Evolutionary conservation across 2,329 filamentous ascomycete genomes (phyloP).

Genomic region (Cercospora sp.): DNA sequence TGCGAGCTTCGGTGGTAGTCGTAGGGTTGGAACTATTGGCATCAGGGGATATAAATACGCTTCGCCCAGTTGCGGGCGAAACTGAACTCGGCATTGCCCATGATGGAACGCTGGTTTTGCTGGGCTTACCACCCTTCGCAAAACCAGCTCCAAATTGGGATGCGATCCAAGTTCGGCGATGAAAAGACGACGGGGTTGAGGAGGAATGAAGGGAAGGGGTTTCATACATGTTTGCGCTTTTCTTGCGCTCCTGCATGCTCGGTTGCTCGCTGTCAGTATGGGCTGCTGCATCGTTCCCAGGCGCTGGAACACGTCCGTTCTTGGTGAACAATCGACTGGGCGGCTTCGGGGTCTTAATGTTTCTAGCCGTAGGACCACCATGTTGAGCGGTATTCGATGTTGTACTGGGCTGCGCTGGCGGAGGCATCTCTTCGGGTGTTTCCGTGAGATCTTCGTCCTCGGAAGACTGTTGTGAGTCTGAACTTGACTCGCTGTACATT

Average conservation of each 20-base stretch:
- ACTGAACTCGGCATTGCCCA: constrained; percentile 37
- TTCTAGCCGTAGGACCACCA: constrained; percentile 26
- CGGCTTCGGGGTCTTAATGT: constrained; percentile 38
- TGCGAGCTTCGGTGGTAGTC: not conserved
- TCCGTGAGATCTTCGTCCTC: constrained; percentile 10
- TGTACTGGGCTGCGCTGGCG: not conserved
- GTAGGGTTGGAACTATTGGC: not conserved
- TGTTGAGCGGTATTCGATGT: constrained; percentile 19
- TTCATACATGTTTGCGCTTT: constrained; percentile 39
- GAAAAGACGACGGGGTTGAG: constrained; percentile 22
- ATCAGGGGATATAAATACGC: not conserved
- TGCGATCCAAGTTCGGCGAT: constrained; percentile 19
- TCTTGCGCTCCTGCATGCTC: constrained; percentile 36
- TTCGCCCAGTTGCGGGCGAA: constrained; percentile 8
- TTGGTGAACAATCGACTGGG: constrained; percentile 32
- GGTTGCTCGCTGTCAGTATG: constrained; percentile 27
- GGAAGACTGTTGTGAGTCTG: constrained; percentile 5
- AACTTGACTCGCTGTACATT: constrained; percentile 16
- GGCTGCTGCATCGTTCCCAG: constrained; percentile 14
- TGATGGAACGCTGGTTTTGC: constrained; percentile 26
- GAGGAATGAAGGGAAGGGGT: constrained; percentile 20
- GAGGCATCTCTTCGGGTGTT: constrained; percentile 16
- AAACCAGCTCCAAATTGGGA: constrained; percentile 27
- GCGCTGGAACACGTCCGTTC: constrained; percentile 24
- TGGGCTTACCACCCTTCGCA: constrained; percentile 18